Conservation (phyloP, 768 basidiomycete genomes). For the Boletus reticuloceps region DNA sequence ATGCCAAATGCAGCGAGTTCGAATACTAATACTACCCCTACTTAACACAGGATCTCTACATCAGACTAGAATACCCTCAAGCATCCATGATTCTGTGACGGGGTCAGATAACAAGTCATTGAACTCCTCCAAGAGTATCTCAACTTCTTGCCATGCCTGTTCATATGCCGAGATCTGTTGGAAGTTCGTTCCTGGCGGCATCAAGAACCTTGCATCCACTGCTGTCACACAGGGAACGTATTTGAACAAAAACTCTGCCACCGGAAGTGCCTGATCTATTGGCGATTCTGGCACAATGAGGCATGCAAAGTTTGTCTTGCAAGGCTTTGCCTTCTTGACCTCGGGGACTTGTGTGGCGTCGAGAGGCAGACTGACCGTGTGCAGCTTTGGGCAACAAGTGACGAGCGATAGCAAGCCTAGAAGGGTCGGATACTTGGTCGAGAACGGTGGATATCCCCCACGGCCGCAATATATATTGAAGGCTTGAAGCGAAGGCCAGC, state of each 20-base stretch:
- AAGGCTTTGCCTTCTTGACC: not conserved
- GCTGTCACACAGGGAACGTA: not conserved
- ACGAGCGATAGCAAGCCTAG: constrained; percentile 5
- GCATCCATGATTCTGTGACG: too few species aligned
- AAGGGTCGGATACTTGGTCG: constrained; percentile 9
- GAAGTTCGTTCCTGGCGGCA: not conserved
- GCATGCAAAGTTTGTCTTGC: not conserved
- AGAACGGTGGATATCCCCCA: constrained; percentile 1
- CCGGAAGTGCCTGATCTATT: constrained; percentile 1
- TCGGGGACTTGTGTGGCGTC: constrained; percentile 14
- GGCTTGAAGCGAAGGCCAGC: constrained; percentile 4
- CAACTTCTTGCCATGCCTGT: not conserved
- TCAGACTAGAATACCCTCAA: too few species aligned
- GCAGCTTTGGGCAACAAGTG: not conserved
- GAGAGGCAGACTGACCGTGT: not conserved
- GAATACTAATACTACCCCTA: too few species aligned
- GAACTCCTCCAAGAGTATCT: not conserved
- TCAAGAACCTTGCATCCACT: not conserved
- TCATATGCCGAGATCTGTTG: not conserved
- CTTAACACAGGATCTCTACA: too few species aligned
- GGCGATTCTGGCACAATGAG: constrained; percentile 11
- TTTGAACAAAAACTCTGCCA: constrained; percentile 11
- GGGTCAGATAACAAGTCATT: too few species aligned
- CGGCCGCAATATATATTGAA: constrained; percentile 5
- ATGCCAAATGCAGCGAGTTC: too few species aligned